A percentile compares a stretch with the other conserved stretches of the same genome.
Evolutionary conservation across 495 filamentous ascomycete species (phyloP).

Genomic region (Talaromyces adpressus): DNA sequence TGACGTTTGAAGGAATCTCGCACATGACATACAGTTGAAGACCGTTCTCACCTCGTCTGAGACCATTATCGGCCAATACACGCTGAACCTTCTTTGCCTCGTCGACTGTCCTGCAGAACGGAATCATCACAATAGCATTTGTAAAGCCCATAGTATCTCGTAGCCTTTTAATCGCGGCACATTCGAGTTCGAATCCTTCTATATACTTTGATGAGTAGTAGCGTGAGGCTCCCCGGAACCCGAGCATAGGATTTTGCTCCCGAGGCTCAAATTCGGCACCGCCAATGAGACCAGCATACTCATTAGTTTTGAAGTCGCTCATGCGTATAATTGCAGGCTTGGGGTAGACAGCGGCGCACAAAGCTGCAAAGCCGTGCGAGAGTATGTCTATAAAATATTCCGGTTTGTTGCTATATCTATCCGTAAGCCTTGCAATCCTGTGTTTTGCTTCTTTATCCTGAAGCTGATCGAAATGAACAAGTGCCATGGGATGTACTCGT

Average conservation of each 20-base stretch:
- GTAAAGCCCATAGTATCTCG: conserved; percentile 27
- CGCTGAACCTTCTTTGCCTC: conserved; percentile 25
- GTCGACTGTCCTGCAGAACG: conserved; percentile 27
- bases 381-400: conserved; percentile 33
- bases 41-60: conserved; percentile 22
- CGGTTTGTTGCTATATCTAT: conserved; percentile 23
- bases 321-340: conserved; percentile 27
- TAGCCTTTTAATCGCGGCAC: conserved; percentile 27
- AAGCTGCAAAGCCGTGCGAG: conserved; percentile 23
- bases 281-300: conserved; percentile 30
- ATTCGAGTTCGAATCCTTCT: conserved; percentile 30
- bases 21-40: conserved; percentile 33
- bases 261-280: conserved; percentile 27
- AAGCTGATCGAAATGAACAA: conserved; percentile 23
- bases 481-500: conserved; percentile 20
- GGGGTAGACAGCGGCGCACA: conserved; percentile 26
- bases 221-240: conserved; percentile 30
- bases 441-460: conserved; percentile 17
- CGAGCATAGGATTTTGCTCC: conserved; percentile 32
- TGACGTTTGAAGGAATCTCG: conserved; percentile 32
- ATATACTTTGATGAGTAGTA: conserved; percentile 30
- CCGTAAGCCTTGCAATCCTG: conserved; percentile 21
- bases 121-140: conserved; percentile 31
- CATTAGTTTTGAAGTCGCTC: conserved; percentile 36
- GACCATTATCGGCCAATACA: conserved; percentile 25